Base-by-base conservation (phyloP, 2,329 filamentous ascomycete species). In the Sordariomycetes sp. region DNA sequence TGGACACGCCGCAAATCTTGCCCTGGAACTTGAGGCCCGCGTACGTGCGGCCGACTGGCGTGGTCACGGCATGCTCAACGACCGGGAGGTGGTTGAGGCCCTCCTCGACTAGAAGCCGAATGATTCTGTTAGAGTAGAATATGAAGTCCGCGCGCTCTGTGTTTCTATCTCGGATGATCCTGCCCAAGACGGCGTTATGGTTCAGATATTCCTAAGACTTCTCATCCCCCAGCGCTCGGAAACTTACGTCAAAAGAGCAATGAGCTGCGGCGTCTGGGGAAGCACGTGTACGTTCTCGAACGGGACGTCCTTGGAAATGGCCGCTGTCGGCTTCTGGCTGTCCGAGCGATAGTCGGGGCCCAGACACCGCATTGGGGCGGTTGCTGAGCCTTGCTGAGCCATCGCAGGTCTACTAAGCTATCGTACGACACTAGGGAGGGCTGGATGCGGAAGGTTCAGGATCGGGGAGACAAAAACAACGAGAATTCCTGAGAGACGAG, bases 91-190 rank as follows among this genome's bases (percentile, higher is more conserved):
- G 94, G 72, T 99, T 99, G 58, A 99, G 79, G 3, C 94, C 94
- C 74, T 99, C 94, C 73, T 99, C 94, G 48, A 99, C 94, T 7
- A 99, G 81, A 50, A 99, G 80, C 35, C 94, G 90, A 71, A 97
- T 97, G 71, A 99, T 97, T 60, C 94, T 86, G 75, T 99, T 99
- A 51, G 92, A 96, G 77, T 97, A 96, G 76, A 99, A 99, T 69
- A 99, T 97, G 72, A 99, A 99, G 73, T 99, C 94, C 62, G 91
- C 94, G 60, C 94, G 88, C 59, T 87, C 84, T 6, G 94, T 99
- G 64, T 87, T 82, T 72, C 89, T 89, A 72, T 96, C 91, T 65
- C 94, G 88, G 69, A 99, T 97, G 82, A 97, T 97, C 62, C 93
- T 97, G 67, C 28, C 24, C 11, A 20, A 50, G 8, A 24, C 22